phyloP scores from a whole-genome alignment of 352 stramenopile genomes.

The Blastocystis sp. region DNA sequence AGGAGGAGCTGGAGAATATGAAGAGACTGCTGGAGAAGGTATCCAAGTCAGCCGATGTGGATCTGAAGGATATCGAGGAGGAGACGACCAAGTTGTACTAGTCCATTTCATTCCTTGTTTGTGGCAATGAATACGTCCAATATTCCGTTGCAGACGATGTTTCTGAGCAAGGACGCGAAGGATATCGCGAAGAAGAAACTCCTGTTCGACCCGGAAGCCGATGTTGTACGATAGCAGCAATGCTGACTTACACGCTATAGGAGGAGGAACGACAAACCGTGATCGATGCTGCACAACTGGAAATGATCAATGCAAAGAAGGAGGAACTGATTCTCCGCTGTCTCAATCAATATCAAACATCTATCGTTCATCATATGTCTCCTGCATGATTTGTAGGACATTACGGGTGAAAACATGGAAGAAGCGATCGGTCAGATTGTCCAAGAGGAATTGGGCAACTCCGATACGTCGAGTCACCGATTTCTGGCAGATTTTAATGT shows the following conservation, averaged over 20 bases:
- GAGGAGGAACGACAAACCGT: neutral
- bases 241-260: neutral
- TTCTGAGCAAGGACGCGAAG: conserved; percentile 19
- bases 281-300: neutral
- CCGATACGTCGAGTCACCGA: neutral
- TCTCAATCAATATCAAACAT: conserved; percentile 37
- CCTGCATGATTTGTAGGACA: conserved; percentile 22
- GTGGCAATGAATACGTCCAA: conserved; percentile 3
- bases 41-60: conserved; percentile 63
- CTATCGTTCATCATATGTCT: neutral
- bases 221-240: neutral
- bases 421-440: neutral
- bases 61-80: neutral
- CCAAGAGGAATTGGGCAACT: neutral
- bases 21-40: conserved; percentile 78
- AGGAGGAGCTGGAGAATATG: conserved; percentile 78
- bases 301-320: conserved; percentile 6
- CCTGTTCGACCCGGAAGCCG: neutral
- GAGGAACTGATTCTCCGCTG: neutral
- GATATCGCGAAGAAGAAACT: conserved; percentile 31
- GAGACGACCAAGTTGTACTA: conserved; percentile 69
- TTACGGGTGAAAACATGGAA: conserved; percentile 16
- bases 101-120: neutral
- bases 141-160: neutral
- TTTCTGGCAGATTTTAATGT: neutral